Percentiles rank a stretch among this genome's conserved stretches.
Conservation (phyloP, 345 rosid genomes). For the Cochlearia excelsa region DNA sequence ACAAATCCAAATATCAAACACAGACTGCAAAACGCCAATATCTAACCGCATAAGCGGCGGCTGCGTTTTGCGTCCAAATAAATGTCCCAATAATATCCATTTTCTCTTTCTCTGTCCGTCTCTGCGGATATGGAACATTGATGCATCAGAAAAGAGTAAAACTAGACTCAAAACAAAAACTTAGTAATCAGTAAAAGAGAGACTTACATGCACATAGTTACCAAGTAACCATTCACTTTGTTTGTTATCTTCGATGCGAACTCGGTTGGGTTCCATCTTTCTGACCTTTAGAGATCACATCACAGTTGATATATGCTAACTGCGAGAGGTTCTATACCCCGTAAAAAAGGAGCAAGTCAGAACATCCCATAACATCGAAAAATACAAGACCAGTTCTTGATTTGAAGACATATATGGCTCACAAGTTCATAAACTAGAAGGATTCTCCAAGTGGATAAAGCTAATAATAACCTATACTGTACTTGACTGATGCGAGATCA, state of each 20-base stretch:
- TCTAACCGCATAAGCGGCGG: neutral
- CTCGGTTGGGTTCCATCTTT: constrained; percentile 53
- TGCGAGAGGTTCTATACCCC: constrained; percentile 67
- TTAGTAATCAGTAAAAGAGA: constrained; percentile 3
- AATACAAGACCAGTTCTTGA: neutral
- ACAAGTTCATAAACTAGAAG: neutral
- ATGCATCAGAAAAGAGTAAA: constrained; percentile 20
- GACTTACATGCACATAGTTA: constrained; percentile 67
- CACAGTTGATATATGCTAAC: constrained; percentile 85
- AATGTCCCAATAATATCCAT: neutral
- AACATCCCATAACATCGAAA: neutral
- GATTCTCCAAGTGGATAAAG: neutral
- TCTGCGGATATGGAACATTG: constrained; percentile 18
- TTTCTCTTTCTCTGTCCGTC: neutral
- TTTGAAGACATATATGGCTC: neutral
- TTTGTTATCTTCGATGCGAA: constrained; percentile 37
- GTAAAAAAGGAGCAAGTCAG: constrained; percentile 25
- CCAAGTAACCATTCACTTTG: constrained; percentile 20
- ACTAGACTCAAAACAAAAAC: neutral
- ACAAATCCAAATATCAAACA: neutral
- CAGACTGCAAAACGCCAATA: constrained; percentile 15
- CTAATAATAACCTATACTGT: constrained; percentile 11
- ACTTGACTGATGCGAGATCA: neutral
- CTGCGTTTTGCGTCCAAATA: constrained; percentile 16
- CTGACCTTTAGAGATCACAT: constrained; percentile 77